These are phyloP conservation scores for Termitomyces sp. DNA, from an alignment of 768 basidiomycete species.

Conservation along the genomic window DNA sequence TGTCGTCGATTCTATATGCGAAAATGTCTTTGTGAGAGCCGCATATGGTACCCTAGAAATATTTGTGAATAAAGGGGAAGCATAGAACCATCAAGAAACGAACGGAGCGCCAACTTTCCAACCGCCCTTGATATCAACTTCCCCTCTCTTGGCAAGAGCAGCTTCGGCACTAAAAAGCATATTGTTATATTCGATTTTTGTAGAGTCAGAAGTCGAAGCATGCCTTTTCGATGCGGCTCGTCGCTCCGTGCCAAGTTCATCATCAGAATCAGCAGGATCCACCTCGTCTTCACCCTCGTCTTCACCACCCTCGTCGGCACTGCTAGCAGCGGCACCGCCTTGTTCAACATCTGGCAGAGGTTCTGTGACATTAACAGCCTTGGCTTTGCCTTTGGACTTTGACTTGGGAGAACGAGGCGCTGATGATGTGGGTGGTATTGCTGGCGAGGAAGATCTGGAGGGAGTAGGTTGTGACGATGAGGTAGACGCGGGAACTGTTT, in stretches of 20 bases:
- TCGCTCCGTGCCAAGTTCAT: constrained; percentile 30
- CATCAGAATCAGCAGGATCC: constrained; percentile 26
- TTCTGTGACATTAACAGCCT: constrained; percentile 23
- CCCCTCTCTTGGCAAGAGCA: constrained; percentile 52
- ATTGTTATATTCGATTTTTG: not conserved
- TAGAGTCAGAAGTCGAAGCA: not conserved
- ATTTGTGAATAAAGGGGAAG: not conserved
- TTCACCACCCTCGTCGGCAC: constrained; percentile 26
- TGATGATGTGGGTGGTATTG: constrained; percentile 8
- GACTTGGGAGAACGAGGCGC: constrained; percentile 11
- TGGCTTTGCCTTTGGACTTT: constrained; percentile 24
- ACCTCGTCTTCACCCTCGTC: constrained; percentile 34
- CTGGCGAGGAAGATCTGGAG: constrained; percentile 13
- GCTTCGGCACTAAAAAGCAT: constrained; percentile 55
- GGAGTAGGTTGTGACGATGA: constrained; percentile 15
- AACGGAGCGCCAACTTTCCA: constrained; percentile 87
- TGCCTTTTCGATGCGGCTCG: constrained; percentile 64
- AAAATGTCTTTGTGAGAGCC: constrained; percentile 85
- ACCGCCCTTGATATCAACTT: constrained; percentile 76
- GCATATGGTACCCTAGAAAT: constrained; percentile 83
- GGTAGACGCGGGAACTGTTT: not conserved
- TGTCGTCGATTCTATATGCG: constrained; percentile 89
- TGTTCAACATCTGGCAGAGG: constrained; percentile 27
- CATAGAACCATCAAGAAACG: constrained; percentile 27
- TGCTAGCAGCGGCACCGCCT: constrained; percentile 14